Evolutionary conservation across 2,329 filamentous ascomycete genomes (phyloP), one percentile per base, ranked within the genome.

Genomic region (Aspergillus ruber): DNA sequence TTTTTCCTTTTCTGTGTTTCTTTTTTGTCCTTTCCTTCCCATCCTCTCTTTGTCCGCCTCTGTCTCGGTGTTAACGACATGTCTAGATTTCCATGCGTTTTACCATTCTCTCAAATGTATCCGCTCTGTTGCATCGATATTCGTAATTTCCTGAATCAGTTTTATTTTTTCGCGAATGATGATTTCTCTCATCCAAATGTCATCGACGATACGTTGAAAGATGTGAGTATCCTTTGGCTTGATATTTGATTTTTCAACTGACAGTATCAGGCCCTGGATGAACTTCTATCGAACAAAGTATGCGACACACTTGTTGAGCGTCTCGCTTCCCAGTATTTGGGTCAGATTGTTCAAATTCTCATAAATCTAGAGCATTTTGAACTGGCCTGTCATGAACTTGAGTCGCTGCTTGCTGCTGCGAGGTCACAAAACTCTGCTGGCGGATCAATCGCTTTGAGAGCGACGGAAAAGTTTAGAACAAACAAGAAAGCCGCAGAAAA

Each of bases 21-120:
- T 21, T 21, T 21, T 21, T 21, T 21, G 21, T 21, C 5, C 21
- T 21, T 21, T 21, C 5, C 21, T 21, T 6, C 21, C 21, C 21
- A 21, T 21, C 21, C 21, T 21, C 21, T 21, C 47, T 29, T 20
- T 12, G 15, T 15, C 40, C 29, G 10, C 36, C 38, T 12, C 15
- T 21, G 8, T 25, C 23, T 13, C 15, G 15, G 33, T 6, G n/a
- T 12, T 39, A n/a, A 27, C 9, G 10, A 27, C 44, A 10, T 42
- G 36, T 35, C 6, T 52, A 90, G 87, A 10, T 95, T 95, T 65
- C 94, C 93, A 4, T 94, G 86, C 58, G 88, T 96, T n/a, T 75
- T 98, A 1, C 94, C 93, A 0, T 98, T 98, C 67, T 96, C 90
- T 10, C 90, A 97, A 60, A 98, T 98, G 93, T 98, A 98, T 64